Evolutionary conservation across 2,329 filamentous ascomycete genomes (phyloP).

Genomic region (Epichloe gansuensis): DNA sequence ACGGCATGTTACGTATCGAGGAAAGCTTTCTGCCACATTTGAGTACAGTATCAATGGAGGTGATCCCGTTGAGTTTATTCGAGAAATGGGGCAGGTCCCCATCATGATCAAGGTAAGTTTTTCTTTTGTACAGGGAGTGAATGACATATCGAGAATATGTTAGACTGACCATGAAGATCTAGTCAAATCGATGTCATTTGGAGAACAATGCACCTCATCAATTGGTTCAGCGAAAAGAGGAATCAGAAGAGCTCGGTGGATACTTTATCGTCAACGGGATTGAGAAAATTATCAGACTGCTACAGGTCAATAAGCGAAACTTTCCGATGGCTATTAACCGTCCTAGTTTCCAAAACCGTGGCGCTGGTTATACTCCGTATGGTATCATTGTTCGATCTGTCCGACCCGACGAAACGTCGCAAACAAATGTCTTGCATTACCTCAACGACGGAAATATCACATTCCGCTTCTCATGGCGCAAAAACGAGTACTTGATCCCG

Average conservation of each 20-base stretch:
- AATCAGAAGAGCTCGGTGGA: constrained; percentile 88
- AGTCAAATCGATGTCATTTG: constrained; percentile 86
- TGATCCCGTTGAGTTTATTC: constrained; percentile 66
- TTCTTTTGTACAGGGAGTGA: neutral
- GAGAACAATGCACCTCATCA: constrained; percentile 71
- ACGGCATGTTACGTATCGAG: constrained; percentile 81
- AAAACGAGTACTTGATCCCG: constrained; percentile 91
- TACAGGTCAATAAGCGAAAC: constrained; percentile 82
- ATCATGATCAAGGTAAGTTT: constrained; percentile 74
- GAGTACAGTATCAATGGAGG: constrained; percentile 82
- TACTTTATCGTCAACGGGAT: constrained; percentile 98
- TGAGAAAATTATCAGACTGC: constrained; percentile 88
- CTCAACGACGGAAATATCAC: constrained; percentile 91
- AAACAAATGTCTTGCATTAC: constrained; percentile 95
- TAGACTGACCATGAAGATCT: constrained; percentile 1
- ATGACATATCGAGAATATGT: neutral
- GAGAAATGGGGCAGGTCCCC: constrained; percentile 79
- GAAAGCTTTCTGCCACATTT: constrained; percentile 68
- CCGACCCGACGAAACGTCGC: constrained; percentile 92
- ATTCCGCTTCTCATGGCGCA: constrained; percentile 95
- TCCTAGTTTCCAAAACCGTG: constrained; percentile 78
- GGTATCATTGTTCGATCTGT: constrained; percentile 88
- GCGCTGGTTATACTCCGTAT: constrained; percentile 73
- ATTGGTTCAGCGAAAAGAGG: constrained; percentile 79
- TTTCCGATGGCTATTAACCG: constrained; percentile 91